Conservation (phyloP, 306 rosid genomes). For the Luffa acutangula region DNA sequence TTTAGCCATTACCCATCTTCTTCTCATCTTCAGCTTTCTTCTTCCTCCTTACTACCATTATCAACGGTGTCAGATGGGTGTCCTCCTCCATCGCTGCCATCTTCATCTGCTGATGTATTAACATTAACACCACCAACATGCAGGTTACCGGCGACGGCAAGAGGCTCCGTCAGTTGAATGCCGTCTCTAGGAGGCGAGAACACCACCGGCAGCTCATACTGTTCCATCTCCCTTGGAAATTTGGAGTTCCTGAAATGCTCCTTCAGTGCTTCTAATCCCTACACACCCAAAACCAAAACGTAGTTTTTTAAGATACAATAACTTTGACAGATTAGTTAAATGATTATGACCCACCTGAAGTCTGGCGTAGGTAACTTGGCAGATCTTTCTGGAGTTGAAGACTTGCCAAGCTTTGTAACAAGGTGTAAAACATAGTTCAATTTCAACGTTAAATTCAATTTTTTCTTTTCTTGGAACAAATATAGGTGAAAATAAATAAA, state of each 20-base stretch:
- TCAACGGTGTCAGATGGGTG: background rate
- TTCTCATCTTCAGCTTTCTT: background rate
- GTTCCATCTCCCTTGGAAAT: conserved; percentile 78
- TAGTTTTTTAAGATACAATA: background rate
- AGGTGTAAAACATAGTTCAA: too few species aligned
- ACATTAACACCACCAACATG: background rate
- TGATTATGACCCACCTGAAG: too few species aligned
- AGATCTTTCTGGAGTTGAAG: too few species aligned
- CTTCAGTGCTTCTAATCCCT: conserved; percentile 86
- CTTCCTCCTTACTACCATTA: background rate
- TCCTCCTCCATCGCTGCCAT: background rate
- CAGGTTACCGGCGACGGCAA: conserved; percentile 31
- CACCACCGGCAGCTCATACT: conserved; percentile 56
- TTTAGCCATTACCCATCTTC: background rate
- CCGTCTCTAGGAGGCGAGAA: conserved; percentile 82
- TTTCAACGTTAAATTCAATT: too few species aligned
- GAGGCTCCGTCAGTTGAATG: conserved; percentile 50
- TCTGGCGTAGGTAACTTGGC: too few species aligned
- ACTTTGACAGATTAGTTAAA: background rate
- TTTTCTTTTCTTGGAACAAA: too few species aligned
- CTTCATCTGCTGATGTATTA: background rate
- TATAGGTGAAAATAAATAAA: too few species aligned
- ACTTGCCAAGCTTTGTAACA: too few species aligned
- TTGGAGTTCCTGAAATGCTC: conserved; percentile 92
- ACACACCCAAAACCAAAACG: background rate